Conservation (phyloP, 83 land plant species). For the Diphasiastrum complanatum region DNA sequence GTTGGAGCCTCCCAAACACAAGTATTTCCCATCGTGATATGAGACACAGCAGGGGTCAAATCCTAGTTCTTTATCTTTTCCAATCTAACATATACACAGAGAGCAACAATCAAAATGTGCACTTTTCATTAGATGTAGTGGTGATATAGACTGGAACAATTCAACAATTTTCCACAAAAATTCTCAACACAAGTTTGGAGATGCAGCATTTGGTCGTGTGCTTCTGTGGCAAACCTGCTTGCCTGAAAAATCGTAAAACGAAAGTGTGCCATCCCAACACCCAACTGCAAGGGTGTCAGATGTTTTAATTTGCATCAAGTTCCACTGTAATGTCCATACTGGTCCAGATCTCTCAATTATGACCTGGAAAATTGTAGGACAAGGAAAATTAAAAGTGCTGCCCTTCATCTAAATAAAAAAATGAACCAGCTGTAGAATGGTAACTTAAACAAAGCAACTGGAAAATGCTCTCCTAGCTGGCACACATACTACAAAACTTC, state of each 20-base stretch:
- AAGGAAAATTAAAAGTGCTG: background rate
- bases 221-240: slow-evolving; percentile 41
- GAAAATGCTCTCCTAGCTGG: too few relatives aligned
- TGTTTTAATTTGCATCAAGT: slow-evolving; percentile 18
- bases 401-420: too few relatives aligned
- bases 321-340: slow-evolving; percentile 44
- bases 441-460: too few relatives aligned
- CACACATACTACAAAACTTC: too few relatives aligned
- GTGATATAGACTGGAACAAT: background rate
- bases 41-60: slow-evolving; percentile 37
- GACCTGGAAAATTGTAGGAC: slow-evolving; percentile 4
- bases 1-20: slow-evolving; percentile 33
- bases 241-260: slow-evolving; percentile 39
- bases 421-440: too few relatives aligned
- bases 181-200: background rate
- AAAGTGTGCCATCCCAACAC: slow-evolving; percentile 38
- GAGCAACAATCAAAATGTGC: too few relatives aligned
- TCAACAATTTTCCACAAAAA: background rate
- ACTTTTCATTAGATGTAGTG: background rate
- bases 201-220: background rate
- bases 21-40: slow-evolving; percentile 27
- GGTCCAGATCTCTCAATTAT: slow-evolving; percentile 29
- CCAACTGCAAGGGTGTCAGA: slow-evolving; percentile 38
- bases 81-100: slow-evolving; percentile 32
- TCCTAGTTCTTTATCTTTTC: slow-evolving; percentile 20